Conservation (phyloP, 352 stramenopile genomes). For the Globisporangium parvum region DNA sequence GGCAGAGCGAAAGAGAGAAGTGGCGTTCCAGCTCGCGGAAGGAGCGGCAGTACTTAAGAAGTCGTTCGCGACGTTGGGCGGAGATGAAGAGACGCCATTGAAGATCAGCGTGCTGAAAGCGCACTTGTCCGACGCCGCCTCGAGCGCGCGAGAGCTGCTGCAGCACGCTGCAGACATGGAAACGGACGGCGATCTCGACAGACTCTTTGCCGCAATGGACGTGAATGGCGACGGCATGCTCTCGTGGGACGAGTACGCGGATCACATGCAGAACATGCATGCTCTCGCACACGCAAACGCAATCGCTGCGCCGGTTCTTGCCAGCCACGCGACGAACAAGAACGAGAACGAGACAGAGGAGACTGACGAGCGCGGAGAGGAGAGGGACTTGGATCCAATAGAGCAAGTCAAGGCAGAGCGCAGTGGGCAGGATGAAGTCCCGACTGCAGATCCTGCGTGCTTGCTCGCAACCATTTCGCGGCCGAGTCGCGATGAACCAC, state of each 20-base stretch:
- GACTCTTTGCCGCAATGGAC: slow-evolving; percentile 42
- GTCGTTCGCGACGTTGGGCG: slow-evolving; percentile 30
- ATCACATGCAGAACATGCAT: slow-evolving; percentile 45
- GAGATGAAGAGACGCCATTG: slow-evolving; percentile 23
- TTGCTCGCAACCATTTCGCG: neutral
- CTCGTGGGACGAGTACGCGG: slow-evolving; percentile 47
- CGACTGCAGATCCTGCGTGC: neutral
- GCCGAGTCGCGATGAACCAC: neutral
- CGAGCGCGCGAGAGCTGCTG: slow-evolving; percentile 21
- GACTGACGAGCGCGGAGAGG: neutral
- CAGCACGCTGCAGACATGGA: slow-evolving; percentile 31
- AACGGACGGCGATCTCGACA: slow-evolving; percentile 31
- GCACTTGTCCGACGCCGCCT: slow-evolving; percentile 8
- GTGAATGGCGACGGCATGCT: slow-evolving; percentile 40
- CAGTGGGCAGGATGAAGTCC: neutral
- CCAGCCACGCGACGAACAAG: no score
- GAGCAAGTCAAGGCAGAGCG: neutral
- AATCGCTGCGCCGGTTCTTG: neutral
- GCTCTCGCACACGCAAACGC: slow-evolving; percentile 26
- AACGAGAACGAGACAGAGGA: slow-evolving; percentile 3
- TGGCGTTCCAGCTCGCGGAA: slow-evolving; percentile 26
- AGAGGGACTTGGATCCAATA: neutral
- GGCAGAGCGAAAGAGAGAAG: slow-evolving; percentile 12
- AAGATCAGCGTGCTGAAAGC: slow-evolving; percentile 25
- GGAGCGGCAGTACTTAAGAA: slow-evolving; percentile 38